phyloP scores from a whole-genome alignment of 306 rosid species.

The Quercus agrifolia region DNA sequence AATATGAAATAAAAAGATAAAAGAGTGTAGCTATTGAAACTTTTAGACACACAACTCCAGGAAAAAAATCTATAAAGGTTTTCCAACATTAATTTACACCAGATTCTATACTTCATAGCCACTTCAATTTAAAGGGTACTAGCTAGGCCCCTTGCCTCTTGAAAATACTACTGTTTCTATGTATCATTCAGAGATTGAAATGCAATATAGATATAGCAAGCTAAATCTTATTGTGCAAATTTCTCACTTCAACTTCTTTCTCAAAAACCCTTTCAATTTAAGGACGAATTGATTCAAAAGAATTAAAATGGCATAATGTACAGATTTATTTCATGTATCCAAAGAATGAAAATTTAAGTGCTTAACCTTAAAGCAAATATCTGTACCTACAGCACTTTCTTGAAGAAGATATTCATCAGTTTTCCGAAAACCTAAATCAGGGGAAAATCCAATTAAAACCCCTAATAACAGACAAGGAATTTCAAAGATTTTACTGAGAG shows the following conservation, averaged over 20 bases:
- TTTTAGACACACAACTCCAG: neutral
- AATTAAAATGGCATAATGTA: neutral
- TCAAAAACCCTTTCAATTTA: neutral
- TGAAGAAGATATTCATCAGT: slow-evolving; percentile 78
- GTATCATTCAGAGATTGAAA: neutral
- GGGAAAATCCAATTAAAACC: slow-evolving; percentile 7
- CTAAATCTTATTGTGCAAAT: neutral
- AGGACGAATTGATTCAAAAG: neutral
- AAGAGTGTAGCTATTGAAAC: neutral
- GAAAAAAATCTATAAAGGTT: neutral
- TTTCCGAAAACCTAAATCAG: slow-evolving; percentile 60
- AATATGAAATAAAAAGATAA: neutral
- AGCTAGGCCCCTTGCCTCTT: neutral
- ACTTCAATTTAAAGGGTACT: neutral
- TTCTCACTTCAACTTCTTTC: neutral
- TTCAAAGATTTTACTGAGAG: neutral
- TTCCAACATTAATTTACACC: neutral
- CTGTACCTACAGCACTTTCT: slow-evolving; percentile 64
- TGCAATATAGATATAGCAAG: neutral
- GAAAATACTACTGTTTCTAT: neutral
- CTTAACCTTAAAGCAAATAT: slow-evolving; percentile 1
- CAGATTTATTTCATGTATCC: neutral
- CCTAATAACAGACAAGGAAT: neutral
- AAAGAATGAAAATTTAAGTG: slow-evolving; percentile 5
- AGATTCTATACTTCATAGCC: neutral